phyloP scores from a whole-genome alignment of 345 rosid genomes.

The Citrus sinensis region DNA sequence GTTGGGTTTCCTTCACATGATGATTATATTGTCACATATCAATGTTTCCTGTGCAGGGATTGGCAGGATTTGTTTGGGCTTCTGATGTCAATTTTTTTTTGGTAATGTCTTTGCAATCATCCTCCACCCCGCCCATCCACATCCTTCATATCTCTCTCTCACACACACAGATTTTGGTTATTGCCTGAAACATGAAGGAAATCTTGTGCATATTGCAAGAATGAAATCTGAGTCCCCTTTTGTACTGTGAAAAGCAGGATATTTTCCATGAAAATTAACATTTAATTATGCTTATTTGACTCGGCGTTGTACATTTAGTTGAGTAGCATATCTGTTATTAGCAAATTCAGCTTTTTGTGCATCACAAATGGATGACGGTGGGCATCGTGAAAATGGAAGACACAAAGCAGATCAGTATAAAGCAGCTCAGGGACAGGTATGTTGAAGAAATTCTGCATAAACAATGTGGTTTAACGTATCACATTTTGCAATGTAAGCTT shows the following conservation, averaged over 20 bases:
- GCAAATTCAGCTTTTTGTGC: conserved; percentile 11
- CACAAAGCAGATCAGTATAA: conserved; percentile 71
- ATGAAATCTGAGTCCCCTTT: not conserved
- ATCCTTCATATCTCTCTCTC: not conserved
- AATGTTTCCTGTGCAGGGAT: not conserved
- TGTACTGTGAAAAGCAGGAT: conserved; percentile 18
- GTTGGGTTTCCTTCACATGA: not conserved
- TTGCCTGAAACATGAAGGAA: no score
- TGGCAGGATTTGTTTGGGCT: not conserved
- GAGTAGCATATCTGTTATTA: conserved; percentile 5
- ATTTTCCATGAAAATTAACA: not conserved
- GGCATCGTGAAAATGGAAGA: conserved; percentile 92
- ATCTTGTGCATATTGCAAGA: not conserved
- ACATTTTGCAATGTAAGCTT: not conserved
- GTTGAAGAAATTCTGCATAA: not conserved
- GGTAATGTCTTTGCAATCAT: not conserved
- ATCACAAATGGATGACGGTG: conserved; percentile 81
- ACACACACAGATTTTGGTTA: no score
- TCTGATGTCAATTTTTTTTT: not conserved
- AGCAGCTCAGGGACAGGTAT: conserved; percentile 90
- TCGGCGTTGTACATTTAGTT: conserved; percentile 2
- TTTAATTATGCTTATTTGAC: conserved; percentile 19
- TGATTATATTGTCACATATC: no score
- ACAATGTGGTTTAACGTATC: not conserved
- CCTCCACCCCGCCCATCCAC: not conserved